These are phyloP conservation scores for Fraxinus sp. DNA, from an alignment of 305 asterid species.

Conservation along the genomic window DNA sequence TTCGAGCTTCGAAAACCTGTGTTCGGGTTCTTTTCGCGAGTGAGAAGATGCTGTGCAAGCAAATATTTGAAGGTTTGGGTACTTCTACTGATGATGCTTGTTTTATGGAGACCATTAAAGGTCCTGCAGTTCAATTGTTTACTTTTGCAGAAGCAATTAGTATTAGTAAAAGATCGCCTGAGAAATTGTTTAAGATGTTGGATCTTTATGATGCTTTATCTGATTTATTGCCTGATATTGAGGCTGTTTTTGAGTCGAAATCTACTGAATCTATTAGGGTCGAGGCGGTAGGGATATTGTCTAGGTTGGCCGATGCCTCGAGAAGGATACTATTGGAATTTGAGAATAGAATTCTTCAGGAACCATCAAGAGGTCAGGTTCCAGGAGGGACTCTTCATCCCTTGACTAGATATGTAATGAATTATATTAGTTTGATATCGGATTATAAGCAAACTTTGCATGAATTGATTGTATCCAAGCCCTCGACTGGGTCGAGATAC, in stretches of 20 bases:
- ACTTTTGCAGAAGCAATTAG: constrained; percentile 78
- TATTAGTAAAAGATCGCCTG: constrained; percentile 60
- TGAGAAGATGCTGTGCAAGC: constrained; percentile 61
- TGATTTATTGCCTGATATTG: constrained; percentile 50
- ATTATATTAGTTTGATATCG: constrained; percentile 30
- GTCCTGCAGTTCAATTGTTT: constrained; percentile 62
- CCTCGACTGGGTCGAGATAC: constrained; percentile 30
- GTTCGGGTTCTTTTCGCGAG: constrained; percentile 56
- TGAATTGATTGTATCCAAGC: constrained; percentile 33
- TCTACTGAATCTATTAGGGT: constrained; percentile 36
- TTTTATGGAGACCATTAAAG: constrained; percentile 57
- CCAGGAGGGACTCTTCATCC: constrained; percentile 45
- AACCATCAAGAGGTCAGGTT: constrained; percentile 33
- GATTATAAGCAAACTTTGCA: constrained; percentile 31
- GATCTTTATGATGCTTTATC: constrained; percentile 63
- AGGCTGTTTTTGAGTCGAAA: constrained; percentile 34
- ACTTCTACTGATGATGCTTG: constrained; percentile 50
- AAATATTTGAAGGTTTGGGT: constrained; percentile 60
- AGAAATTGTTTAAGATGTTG: constrained; percentile 72
- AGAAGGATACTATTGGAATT: constrained; percentile 41
- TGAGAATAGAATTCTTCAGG: constrained; percentile 38
- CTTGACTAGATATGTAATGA: constrained; percentile 47
- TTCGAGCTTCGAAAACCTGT: constrained; percentile 53
- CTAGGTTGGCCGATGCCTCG: constrained; percentile 37
- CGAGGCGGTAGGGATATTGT: constrained; percentile 32